Base-by-base conservation (phyloP, 495 filamentous ascomycete species). In the Xylaria sp. region DNA sequence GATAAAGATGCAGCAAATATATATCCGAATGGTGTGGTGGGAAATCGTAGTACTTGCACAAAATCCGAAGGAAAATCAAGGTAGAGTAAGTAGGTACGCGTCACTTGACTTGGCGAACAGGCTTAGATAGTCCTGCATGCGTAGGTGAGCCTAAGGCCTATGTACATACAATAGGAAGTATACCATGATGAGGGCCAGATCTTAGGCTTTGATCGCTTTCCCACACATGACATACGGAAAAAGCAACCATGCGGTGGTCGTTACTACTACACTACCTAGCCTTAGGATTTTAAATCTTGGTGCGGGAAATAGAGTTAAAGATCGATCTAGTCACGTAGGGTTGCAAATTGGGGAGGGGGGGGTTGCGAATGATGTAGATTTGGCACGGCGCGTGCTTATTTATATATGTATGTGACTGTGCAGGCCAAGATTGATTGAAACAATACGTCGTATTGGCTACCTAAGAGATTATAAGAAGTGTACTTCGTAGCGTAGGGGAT, bases 101-200 rank as follows among this genome's bases (percentile, higher is more conserved):
- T 59, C 57, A 59, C 31, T 59, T 40, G 31, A 21, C 57, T 59
- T 59, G 57, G 57, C 57, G 33, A 59, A 59, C 21, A 33, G 57
- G 57, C 57, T 59, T 59, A 59, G 57, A 37, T 29, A 48, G 17
- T n/a, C n/a, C n/a, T n/a, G n/a, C n/a, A n/a, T n/a, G n/a, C n/a
- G n/a, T n/a, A n/a, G n/a, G n/a, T n/a, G n/a, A n/a, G n/a, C n/a
- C n/a, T n/a, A n/a, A n/a, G n/a, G n/a, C n/a, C n/a, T n/a, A n/a
- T n/a, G n/a, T n/a, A n/a, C n/a, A n/a, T n/a, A n/a, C n/a, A n/a
- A n/a, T n/a, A n/a, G n/a, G n/a, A n/a, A n/a, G n/a, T n/a, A n/a
- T n/a, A n/a, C n/a, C n/a, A n/a, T n/a, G n/a, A n/a, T n/a, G n/a
- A n/a, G n/a, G n/a, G n/a, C n/a, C n/a, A n/a, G n/a, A n/a, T n/a